A percentile compares a stretch with the other conserved stretches of the same genome.
Evolutionary conservation across 768 basidiomycete species (phyloP).

Genomic region (Psilocybe cyanescens): DNA sequence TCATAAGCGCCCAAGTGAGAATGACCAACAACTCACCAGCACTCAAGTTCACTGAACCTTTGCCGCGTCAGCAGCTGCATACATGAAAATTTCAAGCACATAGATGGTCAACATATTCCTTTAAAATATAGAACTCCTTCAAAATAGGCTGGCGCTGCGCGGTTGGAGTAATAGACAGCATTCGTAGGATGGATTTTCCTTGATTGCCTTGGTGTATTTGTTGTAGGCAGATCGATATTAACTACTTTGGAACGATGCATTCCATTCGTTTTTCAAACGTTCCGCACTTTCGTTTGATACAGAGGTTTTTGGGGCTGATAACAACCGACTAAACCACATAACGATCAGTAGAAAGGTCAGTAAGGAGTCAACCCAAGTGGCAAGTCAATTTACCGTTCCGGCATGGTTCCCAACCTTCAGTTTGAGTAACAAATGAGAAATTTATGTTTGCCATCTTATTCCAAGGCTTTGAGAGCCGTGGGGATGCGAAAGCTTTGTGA

Average conservation of each 20-base stretch:
- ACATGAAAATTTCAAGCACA: slow-evolving; percentile 29
- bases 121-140: slow-evolving; percentile 30
- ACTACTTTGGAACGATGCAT: slow-evolving; percentile 37
- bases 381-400: not conserved
- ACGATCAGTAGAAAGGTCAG: not conserved
- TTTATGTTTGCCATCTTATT: no score
- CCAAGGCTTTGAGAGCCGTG: no score
- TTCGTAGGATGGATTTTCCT: slow-evolving; percentile 33
- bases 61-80: slow-evolving; percentile 33
- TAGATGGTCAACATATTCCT: not conserved
- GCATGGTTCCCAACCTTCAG: not conserved
- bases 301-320: not conserved
- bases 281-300: slow-evolving; percentile 19
- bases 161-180: slow-evolving; percentile 47
- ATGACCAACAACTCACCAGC: not conserved
- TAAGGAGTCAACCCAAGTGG: not conserved
- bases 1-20: not conserved
- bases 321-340: not conserved
- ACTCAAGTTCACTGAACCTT: slow-evolving; percentile 22
- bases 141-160: slow-evolving; percentile 43
- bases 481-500: no score
- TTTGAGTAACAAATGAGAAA: not conserved
- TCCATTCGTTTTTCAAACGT: slow-evolving; percentile 44
- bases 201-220: slow-evolving; percentile 48
- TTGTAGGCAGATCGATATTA: slow-evolving; percentile 36